These are phyloP conservation scores for Stagonosporopsis tanaceti DNA, from an alignment of 2,329 filamentous ascomycete species.

Conservation along the genomic window DNA sequence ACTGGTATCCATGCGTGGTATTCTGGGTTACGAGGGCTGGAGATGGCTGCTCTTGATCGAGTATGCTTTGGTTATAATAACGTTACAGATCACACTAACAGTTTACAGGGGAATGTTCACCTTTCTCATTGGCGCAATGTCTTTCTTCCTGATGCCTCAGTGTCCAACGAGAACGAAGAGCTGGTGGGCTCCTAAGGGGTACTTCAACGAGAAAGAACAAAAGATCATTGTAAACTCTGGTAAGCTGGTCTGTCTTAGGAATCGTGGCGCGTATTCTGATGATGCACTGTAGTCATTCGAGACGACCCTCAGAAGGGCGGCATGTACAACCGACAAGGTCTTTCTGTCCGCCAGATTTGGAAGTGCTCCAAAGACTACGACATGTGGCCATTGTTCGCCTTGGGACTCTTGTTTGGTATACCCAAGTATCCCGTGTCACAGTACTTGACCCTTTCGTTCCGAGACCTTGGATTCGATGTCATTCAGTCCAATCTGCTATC, in stretches of 20 bases:
- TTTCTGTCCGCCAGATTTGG: slow-evolving; percentile 37
- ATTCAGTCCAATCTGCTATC: slow-evolving; percentile 69
- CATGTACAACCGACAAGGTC: slow-evolving; percentile 65
- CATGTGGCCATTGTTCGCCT: slow-evolving; percentile 33
- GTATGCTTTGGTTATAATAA: neutral
- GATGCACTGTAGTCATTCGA: slow-evolving; percentile 54
- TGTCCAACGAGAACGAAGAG: slow-evolving; percentile 65
- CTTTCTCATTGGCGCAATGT: slow-evolving; percentile 25
- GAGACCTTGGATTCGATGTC: slow-evolving; percentile 65
- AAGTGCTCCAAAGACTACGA: slow-evolving; percentile 33
- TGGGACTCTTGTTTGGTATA: slow-evolving; percentile 28
- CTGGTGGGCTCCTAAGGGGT: slow-evolving; percentile 53
- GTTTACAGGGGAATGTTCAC: slow-evolving; percentile 16
- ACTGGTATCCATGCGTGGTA: slow-evolving; percentile 49
- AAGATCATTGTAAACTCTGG: slow-evolving; percentile 67
- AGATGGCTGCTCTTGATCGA: slow-evolving; percentile 57
- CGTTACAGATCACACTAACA: neutral
- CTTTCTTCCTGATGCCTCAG: slow-evolving; percentile 43
- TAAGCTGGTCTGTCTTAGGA: neutral
- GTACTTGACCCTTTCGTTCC: slow-evolving; percentile 55
- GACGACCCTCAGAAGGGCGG: slow-evolving; percentile 62
- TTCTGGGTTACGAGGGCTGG: slow-evolving; percentile 54
- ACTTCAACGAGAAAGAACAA: slow-evolving; percentile 71
- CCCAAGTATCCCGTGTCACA: slow-evolving; percentile 17
- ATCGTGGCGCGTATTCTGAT: neutral